Percentiles rank a stretch among this genome's conserved stretches.
phyloP scores from a whole-genome alignment of 192 early-diverging fungal genomes.

The Helicostylum pulchrum region DNA sequence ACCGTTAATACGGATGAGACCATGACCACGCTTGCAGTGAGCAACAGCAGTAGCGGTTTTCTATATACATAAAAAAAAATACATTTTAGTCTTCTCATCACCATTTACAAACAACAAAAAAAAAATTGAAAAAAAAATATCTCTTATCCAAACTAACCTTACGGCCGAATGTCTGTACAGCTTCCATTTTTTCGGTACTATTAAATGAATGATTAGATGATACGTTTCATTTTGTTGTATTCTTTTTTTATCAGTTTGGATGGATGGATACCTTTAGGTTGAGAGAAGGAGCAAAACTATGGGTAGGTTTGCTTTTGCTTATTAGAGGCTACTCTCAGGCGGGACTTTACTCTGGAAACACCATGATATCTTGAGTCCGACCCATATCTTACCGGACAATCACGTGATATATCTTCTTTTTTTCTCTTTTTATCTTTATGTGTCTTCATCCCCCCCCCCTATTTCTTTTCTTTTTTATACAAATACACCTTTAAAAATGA shows the following conservation, averaged over 20 bases:
- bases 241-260: not conserved
- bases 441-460: not conserved
- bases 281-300: constrained; percentile 7
- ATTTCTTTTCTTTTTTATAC: not conserved
- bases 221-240: not conserved
- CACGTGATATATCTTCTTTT: too few relatives aligned
- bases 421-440: not conserved
- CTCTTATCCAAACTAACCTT: constrained; percentile 51
- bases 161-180: constrained; percentile 77
- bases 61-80: constrained; percentile 33
- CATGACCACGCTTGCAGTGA: constrained; percentile 96
- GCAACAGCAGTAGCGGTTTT: constrained; percentile 99
- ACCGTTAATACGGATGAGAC: constrained; percentile 97
- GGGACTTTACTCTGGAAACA: too few relatives aligned
- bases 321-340: too few relatives aligned
- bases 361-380: too few relatives aligned
- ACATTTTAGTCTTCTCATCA: not conserved
- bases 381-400: too few relatives aligned
- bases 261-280: constrained; percentile 7
- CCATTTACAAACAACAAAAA: not conserved
- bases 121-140: not conserved
- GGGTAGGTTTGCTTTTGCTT: not conserved
- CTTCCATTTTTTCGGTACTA: constrained; percentile 43
- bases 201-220: not conserved
- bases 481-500: too few relatives aligned